These are phyloP conservation scores for Syncephalastrum monosporum DNA, from an alignment of 371 early-diverging fungal genomes.

Conservation along the genomic window DNA sequence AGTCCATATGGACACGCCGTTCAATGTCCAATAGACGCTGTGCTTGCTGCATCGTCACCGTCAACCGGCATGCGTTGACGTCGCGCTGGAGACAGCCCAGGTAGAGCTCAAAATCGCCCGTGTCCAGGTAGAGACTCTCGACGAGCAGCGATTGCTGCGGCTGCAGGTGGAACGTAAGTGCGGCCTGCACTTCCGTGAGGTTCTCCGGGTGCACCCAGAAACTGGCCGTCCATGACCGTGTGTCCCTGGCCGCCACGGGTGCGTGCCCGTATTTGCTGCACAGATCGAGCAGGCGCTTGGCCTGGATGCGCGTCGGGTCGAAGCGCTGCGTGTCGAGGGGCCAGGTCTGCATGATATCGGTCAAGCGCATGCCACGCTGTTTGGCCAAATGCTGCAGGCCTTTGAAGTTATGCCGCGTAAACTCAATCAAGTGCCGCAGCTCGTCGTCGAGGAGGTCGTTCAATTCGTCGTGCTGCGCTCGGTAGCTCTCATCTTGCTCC, in stretches of 20 bases:
- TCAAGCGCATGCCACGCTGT: slow-evolving; percentile 60
- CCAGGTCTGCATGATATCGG: slow-evolving; percentile 2
- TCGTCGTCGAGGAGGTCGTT: slow-evolving; percentile 52
- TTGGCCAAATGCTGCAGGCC: slow-evolving; percentile 88
- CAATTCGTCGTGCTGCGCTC: slow-evolving; percentile 15
- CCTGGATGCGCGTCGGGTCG: slow-evolving; percentile 12
- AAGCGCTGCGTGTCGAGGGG: slow-evolving; percentile 25
- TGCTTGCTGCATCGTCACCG: no score
- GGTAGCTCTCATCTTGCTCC: slow-evolving; percentile 16
- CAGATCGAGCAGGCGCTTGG: slow-evolving; percentile 1
- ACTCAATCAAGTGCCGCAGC: slow-evolving; percentile 81
- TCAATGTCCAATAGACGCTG: no score
- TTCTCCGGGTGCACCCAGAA: slow-evolving; percentile 99
- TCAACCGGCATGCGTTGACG: slow-evolving; percentile 68
- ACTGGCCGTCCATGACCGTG: slow-evolving; percentile 87
- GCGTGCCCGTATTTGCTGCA: slow-evolving; percentile 54
- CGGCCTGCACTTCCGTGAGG: slow-evolving; percentile 90
- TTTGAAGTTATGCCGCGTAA: slow-evolving; percentile 84
- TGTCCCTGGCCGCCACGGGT: slow-evolving; percentile 27
- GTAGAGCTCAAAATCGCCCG: slow-evolving; percentile 89
- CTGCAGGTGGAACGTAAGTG: slow-evolving; percentile 86
- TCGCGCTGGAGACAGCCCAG: slow-evolving; percentile 85
- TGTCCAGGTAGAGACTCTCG: slow-evolving; percentile 92
- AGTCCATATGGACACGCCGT: no score
- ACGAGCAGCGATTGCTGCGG: not conserved